Percentiles rank a stretch among this genome's conserved stretches.
phyloP scores from a whole-genome alignment of 768 basidiomycete genomes.

The Postia placenta region DNA sequence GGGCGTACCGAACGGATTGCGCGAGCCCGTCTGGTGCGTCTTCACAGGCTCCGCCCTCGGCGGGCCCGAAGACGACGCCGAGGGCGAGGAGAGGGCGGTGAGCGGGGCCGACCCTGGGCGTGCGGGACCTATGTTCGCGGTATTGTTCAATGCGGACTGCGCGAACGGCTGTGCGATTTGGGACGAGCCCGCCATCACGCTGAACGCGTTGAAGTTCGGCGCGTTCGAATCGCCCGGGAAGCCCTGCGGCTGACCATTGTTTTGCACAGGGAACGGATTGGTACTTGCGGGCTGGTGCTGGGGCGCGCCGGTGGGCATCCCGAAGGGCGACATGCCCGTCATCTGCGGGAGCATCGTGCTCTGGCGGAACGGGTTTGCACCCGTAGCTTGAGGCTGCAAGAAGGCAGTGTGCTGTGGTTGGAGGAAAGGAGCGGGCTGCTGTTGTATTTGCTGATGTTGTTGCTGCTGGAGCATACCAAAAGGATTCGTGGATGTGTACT shows the following conservation, averaged over 20 bases:
- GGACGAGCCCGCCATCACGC: slow-evolving; percentile 6
- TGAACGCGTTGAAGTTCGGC: slow-evolving; percentile 12
- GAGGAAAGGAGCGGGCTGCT: slow-evolving; percentile 41
- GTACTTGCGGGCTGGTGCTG: slow-evolving; percentile 12
- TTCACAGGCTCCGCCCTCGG: slow-evolving; percentile 59
- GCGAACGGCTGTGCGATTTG: slow-evolving; percentile 4
- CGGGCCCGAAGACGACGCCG: slow-evolving; percentile 27
- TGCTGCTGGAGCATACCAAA: slow-evolving; percentile 37
- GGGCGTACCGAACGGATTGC: slow-evolving; percentile 89
- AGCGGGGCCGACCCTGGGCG: slow-evolving; percentile 75
- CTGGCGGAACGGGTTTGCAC: slow-evolving; percentile 49
- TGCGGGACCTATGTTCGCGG: neutral
- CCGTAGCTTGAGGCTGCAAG: slow-evolving; percentile 42
- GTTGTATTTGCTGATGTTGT: slow-evolving; percentile 18
- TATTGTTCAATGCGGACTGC: slow-evolving; percentile 1
- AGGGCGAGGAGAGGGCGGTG: slow-evolving; percentile 30
- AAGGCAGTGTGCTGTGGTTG: slow-evolving; percentile 45
- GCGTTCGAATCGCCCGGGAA: slow-evolving; percentile 5
- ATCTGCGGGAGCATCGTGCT: slow-evolving; percentile 37
- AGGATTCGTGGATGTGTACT: slow-evolving; percentile 32
- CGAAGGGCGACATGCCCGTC: slow-evolving; percentile 20
- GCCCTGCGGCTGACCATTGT: slow-evolving; percentile 9
- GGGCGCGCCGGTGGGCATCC: slow-evolving; percentile 1
- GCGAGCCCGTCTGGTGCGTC: slow-evolving; percentile 88
- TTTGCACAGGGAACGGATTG: slow-evolving; percentile 21